Percentiles rank a stretch among this genome's conserved stretches.
These are phyloP conservation scores for Phytophthora nicotianae DNA, from an alignment of 352 stramenopile species.

Conservation along the genomic window DNA sequence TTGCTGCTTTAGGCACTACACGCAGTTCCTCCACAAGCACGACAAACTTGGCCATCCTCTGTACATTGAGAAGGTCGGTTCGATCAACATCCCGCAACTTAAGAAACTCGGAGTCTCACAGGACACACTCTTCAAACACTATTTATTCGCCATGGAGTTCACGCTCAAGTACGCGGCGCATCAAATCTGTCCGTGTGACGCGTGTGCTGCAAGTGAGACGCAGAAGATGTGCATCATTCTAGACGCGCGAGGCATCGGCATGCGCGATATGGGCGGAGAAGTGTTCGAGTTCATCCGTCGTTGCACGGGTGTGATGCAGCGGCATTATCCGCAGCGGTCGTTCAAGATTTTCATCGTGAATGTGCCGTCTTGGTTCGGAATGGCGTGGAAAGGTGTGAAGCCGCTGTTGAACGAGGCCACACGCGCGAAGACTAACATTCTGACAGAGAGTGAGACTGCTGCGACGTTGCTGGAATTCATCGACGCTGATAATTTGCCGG, in stretches of 20 bases:
- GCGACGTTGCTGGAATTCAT: constrained; percentile 59
- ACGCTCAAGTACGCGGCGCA: constrained; percentile 77
- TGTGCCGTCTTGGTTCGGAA: constrained; percentile 91
- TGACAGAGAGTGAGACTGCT: constrained; percentile 68
- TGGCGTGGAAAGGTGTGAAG: constrained; percentile 92
- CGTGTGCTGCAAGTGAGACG: constrained; percentile 64
- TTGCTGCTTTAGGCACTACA: constrained; percentile 60
- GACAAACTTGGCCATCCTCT: constrained; percentile 81
- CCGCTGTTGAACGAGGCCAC: constrained; percentile 85
- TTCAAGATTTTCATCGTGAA: constrained; percentile 94
- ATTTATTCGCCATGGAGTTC: constrained; percentile 88
- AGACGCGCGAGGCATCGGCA: constrained; percentile 73
- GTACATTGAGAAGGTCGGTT: constrained; percentile 84
- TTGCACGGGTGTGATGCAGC: constrained; percentile 82
- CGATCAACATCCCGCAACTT: constrained; percentile 83
- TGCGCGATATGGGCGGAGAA: constrained; percentile 81
- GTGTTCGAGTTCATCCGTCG: constrained; percentile 80
- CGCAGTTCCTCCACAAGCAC: constrained; percentile 79
- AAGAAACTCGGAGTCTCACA: constrained; percentile 66
- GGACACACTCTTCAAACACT: constrained; percentile 83
- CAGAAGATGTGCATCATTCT: constrained; percentile 80
- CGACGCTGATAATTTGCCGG: constrained; percentile 65
- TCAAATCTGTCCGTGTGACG: constrained; percentile 55
- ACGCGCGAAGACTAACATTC: constrained; percentile 87
- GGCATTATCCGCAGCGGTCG: constrained; percentile 88